These are phyloP conservation scores for Alternaria brassicicola DNA, from an alignment of 2,329 filamentous ascomycete genomes.

Conservation along the genomic window DNA sequence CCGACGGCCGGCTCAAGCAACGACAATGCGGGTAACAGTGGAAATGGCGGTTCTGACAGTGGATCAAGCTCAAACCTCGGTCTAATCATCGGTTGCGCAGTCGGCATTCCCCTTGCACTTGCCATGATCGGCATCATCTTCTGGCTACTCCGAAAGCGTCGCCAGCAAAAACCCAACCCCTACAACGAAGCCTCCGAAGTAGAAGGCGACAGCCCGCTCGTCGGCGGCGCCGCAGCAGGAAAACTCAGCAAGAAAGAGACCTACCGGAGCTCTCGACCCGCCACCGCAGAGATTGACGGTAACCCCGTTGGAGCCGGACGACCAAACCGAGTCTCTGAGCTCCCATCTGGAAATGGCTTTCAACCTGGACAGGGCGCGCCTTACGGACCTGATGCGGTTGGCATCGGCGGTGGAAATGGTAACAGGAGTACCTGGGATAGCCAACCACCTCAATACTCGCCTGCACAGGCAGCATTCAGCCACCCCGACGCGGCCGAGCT, in stretches of 20 bases:
- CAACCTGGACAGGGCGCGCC: conserved; percentile 29
- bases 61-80: conserved; percentile 30
- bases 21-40: neutral
- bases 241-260: conserved; percentile 30
- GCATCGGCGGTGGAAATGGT: conserved; percentile 39
- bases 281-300: conserved; percentile 38
- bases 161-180: conserved; percentile 25
- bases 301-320: conserved; percentile 37
- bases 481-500: conserved; percentile 20
- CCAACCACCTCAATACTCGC: conserved; percentile 40
- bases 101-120: conserved; percentile 45
- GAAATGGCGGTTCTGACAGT: conserved; percentile 1
- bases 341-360: conserved; percentile 38
- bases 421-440: conserved; percentile 34
- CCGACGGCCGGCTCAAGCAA: conserved; percentile 6
- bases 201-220: conserved; percentile 25
- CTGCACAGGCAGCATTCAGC: conserved; percentile 19
- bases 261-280: conserved; percentile 20
- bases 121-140: conserved; percentile 38
- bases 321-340: conserved; percentile 39
- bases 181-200: conserved; percentile 26
- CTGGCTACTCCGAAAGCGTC: conserved; percentile 43
- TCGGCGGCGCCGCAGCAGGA: conserved; percentile 34
- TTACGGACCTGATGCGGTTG: conserved; percentile 38
- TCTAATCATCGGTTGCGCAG: conserved; percentile 45